A percentile compares a stretch with the other conserved stretches of the same genome.
phyloP scores from a whole-genome alignment of 2,329 filamentous ascomycete genomes.

The Stachybotrys chlorohalonatus region DNA sequence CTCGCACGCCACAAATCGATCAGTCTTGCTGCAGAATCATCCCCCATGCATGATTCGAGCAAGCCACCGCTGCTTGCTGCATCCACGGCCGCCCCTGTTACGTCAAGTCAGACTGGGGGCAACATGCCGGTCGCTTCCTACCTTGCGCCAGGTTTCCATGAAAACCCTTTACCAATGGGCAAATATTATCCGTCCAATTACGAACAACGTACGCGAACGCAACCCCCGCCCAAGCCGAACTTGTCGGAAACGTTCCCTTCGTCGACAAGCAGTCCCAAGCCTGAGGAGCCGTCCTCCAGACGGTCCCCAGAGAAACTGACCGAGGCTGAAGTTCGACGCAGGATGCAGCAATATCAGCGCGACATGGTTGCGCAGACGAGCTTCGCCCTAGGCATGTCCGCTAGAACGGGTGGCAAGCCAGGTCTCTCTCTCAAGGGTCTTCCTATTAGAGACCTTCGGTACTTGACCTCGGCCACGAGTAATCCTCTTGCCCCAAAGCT shows the following conservation, averaged over 20 bases:
- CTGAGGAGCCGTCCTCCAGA: conserved; percentile 5
- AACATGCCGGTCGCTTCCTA: conserved; percentile 42
- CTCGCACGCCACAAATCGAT: conserved; percentile 27
- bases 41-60: conserved; percentile 14
- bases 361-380: conserved; percentile 52
- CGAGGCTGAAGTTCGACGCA: conserved; percentile 37
- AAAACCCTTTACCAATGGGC: conserved; percentile 42
- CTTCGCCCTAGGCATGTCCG: conserved; percentile 26
- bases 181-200: conserved; percentile 59
- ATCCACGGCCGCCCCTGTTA: conserved; percentile 1
- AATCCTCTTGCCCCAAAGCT: conserved; percentile 43
- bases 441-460: conserved; percentile 27
- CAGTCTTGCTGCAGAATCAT: conserved; percentile 21
- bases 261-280: conserved; percentile 25
- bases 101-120: conserved; percentile 7
- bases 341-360: conserved; percentile 48
- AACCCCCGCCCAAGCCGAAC: conserved; percentile 11
- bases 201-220: conserved; percentile 28
- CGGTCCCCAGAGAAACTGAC: conserved; percentile 10
- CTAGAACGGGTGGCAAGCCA: conserved; percentile 13
- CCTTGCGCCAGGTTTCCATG: conserved; percentile 38
- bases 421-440: conserved; percentile 24
- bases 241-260: conserved; percentile 16
- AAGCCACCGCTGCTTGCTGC: conserved; percentile 12
- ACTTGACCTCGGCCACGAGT: conserved; percentile 26